Conservation (phyloP, 148 eudicot genomes). For the Rhododendron ovatum region DNA sequence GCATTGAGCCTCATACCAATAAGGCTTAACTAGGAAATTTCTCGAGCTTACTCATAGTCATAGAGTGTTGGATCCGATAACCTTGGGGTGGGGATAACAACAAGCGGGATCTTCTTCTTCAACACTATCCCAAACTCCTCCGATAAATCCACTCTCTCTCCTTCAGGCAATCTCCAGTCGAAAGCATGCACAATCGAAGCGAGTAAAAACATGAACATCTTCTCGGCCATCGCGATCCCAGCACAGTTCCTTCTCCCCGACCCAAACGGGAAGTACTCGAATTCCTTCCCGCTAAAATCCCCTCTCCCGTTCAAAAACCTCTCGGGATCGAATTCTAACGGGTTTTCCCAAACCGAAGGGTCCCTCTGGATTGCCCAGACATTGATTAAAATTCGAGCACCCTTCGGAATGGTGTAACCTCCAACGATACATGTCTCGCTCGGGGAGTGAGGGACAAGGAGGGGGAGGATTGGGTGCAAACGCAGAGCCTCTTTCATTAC, state of each 20-base stretch:
- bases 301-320: constrained; percentile 45
- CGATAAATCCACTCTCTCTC: constrained; percentile 36
- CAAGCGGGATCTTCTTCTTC: constrained; percentile 44
- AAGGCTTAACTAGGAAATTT: not conserved
- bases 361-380: constrained; percentile 62
- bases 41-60: constrained; percentile 23
- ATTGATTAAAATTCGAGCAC: constrained; percentile 40
- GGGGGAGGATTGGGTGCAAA: constrained; percentile 40
- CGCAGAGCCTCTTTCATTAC: constrained; percentile 52
- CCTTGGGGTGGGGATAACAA: constrained; percentile 44
- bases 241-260: constrained; percentile 71
- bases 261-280: constrained; percentile 57
- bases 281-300: constrained; percentile 50
- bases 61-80: constrained; percentile 34
- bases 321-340: constrained; percentile 50
- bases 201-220: constrained; percentile 40
- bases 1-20: not conserved
- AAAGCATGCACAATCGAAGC: constrained; percentile 64
- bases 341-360: constrained; percentile 50
- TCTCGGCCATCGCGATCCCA: constrained; percentile 51
- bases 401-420: constrained; percentile 51
- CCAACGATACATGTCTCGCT: constrained; percentile 36
- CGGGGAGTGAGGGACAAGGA: constrained; percentile 45
- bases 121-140: constrained; percentile 68
- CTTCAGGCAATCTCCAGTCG: constrained; percentile 53